phyloP scores from a whole-genome alignment of 106 monocot genomes.

The Acanthochlamys bracteata region DNA sequence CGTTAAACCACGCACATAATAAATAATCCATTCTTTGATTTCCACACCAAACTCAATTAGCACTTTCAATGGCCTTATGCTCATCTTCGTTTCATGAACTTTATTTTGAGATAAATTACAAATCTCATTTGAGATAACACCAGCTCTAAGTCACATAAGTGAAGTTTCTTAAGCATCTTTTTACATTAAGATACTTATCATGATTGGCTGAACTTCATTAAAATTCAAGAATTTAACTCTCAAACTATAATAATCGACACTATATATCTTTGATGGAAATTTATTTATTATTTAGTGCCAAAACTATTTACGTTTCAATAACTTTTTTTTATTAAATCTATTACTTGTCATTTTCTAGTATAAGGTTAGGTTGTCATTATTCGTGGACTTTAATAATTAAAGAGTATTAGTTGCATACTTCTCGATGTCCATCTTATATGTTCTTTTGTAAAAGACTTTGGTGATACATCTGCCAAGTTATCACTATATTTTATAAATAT shows the following conservation, averaged over 20 bases:
- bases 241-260: neutral
- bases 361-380: neutral
- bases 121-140: neutral
- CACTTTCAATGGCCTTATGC: neutral
- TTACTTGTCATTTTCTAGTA: neutral
- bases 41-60: neutral
- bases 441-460: slow-evolving; percentile 1
- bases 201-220: neutral
- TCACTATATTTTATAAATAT: neutral
- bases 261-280: neutral
- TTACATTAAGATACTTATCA: neutral
- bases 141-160: neutral
- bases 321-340: too few species aligned
- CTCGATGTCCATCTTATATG: neutral
- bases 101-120: neutral
- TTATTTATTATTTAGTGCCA: too few species aligned
- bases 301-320: too few species aligned
- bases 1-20: neutral
- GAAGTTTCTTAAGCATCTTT: neutral
- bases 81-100: neutral
- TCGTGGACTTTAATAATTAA: neutral
- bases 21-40: too few species aligned
- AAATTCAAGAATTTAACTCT: neutral
- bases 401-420: neutral
- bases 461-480: slow-evolving; percentile 3